Base-by-base conservation (phyloP, 495 filamentous ascomycete genomes). In the Tuber aestivum region DNA sequence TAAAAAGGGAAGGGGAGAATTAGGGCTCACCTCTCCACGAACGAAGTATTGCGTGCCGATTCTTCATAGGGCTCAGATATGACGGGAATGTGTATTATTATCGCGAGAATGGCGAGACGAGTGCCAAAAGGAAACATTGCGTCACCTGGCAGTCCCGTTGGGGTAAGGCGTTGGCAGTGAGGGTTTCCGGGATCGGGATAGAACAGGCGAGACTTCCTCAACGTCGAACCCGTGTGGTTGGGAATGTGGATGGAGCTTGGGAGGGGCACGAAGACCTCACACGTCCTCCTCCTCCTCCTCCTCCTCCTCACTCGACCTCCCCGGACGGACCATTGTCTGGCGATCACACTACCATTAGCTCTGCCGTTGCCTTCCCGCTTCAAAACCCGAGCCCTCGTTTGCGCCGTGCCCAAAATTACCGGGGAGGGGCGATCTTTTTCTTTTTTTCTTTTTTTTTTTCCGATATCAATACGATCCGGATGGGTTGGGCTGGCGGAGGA, bases 141-240 rank as follows among this genome's bases (percentile, higher is more conserved):
- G 56, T 65, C 56, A 65, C 56, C 56, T 65, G 56, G 56, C 27
- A 65, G n/a, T 61, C 50, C 50, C 50, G 50, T 61, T 61, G 12
- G 27, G 8, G 56, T 65, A 65, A 65, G 6, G 56, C 27, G 32
- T 65, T 1, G 27, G 32, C 18, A 14, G 56, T 8, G 4, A 65
- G 2, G 56, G 56, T 65, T 65, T 27, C 56, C 32, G 14, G 56
- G 56, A 65, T 65, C 9, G 5, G 56, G 56, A 32, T 35, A 14
- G 56, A 65, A 35, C 56, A 65, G 35, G 56, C 56, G 56, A 65
- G 56, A 35, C 27, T 14, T 65, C 14, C 56, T 18, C 56, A 35
- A 65, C 27, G 27, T 35, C 56, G 56, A 35, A 65, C 56, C 56
- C 56, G 27, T 65, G 27, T 5, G 48, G 23, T 27, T 50, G 9